These are phyloP conservation scores for Paramecium bursaria DNA, from an alignment of 73 alveolate species.

Conservation along the genomic window DNA sequence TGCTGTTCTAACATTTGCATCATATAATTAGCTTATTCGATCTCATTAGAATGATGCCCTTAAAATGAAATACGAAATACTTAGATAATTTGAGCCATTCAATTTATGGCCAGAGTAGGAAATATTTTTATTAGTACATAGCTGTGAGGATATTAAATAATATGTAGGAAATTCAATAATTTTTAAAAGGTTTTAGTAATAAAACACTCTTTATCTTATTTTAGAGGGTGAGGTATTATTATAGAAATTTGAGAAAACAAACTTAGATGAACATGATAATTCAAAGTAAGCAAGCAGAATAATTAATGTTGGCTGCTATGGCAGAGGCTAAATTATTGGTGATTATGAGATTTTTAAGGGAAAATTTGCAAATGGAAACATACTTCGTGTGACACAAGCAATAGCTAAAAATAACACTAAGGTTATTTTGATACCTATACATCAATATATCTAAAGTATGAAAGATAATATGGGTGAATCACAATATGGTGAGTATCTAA, in stretches of 20 bases:
- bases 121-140: neutral
- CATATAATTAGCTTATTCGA: conserved; percentile 1
- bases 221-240: conserved; percentile 21
- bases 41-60: neutral
- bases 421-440: neutral
- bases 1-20: conserved; percentile 24
- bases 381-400: conserved; percentile 14
- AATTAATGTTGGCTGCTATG: conserved; percentile 15
- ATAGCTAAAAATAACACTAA: conserved; percentile 8
- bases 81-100: conserved; percentile 9
- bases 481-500: no score
- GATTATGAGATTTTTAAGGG: conserved; percentile 15
- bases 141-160: neutral
- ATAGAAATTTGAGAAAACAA: neutral
- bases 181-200: neutral
- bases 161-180: neutral
- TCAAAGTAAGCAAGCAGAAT: neutral
- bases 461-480: no score
- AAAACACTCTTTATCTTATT: conserved; percentile 8
- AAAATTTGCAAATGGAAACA: no score
- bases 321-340: conserved; percentile 23
- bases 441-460: no score
- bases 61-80: neutral
- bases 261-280: conserved; percentile 2
- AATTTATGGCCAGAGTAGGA: neutral